Evolutionary conservation across 2,329 filamentous ascomycete species (phyloP).

Genomic region (Paracamarosporium sp.): DNA sequence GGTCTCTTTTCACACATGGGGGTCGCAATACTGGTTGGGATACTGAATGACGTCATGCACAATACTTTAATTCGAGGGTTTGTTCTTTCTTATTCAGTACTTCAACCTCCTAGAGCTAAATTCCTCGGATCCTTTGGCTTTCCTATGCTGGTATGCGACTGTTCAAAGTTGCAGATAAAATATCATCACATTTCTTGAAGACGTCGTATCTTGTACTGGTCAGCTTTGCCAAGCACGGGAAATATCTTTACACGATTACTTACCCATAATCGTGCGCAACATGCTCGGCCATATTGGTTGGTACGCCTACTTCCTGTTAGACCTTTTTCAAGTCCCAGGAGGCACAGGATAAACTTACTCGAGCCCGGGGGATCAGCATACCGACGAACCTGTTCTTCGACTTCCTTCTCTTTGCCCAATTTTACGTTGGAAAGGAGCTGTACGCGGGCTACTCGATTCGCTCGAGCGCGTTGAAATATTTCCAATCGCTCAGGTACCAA

Average conservation of each 20-base stretch:
- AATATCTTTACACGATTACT: not conserved
- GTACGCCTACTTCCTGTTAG: not conserved
- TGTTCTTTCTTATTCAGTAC: not conserved
- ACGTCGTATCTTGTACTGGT: not conserved
- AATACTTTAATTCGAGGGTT: not conserved
- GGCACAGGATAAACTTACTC: not conserved
- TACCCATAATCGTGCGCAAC: constrained; percentile 6
- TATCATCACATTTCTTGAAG: not conserved
- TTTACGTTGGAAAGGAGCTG: constrained; percentile 2
- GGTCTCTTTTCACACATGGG: no score
- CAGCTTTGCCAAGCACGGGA: not conserved
- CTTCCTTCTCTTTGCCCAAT: constrained; percentile 8
- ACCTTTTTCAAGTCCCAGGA: no score
- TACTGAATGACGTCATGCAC: no score
- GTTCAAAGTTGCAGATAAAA: not conserved
- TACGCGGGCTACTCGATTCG: not conserved
- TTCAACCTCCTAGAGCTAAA: no score
- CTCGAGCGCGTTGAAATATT: not conserved
- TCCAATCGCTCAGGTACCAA: not conserved
- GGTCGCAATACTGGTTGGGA: no score
- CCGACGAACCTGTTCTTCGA: constrained; percentile 6
- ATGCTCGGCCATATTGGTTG: constrained; percentile 6
- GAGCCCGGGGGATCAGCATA: constrained; percentile 8
- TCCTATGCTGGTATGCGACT: not conserved
- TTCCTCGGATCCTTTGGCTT: not conserved